A percentile compares a stretch with the other conserved stretches of the same genome.
Evolutionary conservation across 169 alveolate species (phyloP).

Genomic region (Eimeria sp.): DNA sequence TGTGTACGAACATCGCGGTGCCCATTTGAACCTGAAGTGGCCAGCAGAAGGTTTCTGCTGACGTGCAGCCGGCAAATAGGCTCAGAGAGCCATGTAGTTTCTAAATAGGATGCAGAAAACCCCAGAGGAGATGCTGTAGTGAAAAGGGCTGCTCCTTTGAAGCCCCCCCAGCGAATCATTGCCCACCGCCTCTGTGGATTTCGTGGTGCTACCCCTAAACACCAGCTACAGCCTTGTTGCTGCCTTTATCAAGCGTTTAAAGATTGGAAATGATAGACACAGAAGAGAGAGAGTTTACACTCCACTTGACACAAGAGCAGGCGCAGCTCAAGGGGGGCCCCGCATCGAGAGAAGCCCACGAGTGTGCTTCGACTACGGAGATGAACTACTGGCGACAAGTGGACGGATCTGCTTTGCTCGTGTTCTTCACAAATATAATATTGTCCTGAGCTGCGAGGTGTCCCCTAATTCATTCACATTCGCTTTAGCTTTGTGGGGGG

Average conservation of each 20-base stretch:
- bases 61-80: not conserved
- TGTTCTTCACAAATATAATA: not conserved
- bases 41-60: not conserved
- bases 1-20: not conserved
- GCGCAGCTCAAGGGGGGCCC: not conserved
- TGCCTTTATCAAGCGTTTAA: not conserved
- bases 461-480: not conserved
- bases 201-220: not conserved
- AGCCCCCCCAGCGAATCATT: not conserved
- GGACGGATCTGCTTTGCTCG: not conserved
- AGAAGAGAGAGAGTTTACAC: not conserved
- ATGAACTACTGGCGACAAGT: not conserved
- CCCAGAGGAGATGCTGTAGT: not conserved
- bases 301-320: not conserved
- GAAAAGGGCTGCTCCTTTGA: not conserved
- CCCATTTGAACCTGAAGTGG: not conserved
- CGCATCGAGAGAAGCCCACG: not conserved
- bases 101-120: not conserved
- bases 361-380: not conserved
- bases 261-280: not conserved
- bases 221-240: not conserved
- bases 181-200: not conserved
- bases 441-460: not conserved
- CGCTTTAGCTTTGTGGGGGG: not conserved
- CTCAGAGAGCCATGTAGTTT: not conserved